A percentile compares a stretch with the other conserved stretches of the same genome.
Evolutionary conservation across 169 alveolate genomes (phyloP).

Genomic region (Perkinsus marinus): DNA sequence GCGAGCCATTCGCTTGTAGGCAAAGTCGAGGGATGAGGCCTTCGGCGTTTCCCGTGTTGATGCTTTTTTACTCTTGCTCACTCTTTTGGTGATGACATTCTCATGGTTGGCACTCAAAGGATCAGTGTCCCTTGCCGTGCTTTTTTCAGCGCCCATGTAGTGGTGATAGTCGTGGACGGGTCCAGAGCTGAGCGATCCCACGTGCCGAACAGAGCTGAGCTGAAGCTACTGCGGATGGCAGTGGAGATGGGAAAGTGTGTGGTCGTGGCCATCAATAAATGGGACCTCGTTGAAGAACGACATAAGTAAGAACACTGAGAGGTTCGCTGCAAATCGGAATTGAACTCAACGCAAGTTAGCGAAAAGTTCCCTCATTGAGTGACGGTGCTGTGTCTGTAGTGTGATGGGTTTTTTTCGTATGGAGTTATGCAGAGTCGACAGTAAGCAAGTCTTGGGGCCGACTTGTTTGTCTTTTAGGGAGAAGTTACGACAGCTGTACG

Average conservation of each 20-base stretch:
- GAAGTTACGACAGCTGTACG: background rate
- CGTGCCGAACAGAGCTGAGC: background rate
- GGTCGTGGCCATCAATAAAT: slow-evolving; percentile 28
- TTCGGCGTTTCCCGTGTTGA: no score
- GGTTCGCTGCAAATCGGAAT: no score
- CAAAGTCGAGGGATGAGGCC: no score
- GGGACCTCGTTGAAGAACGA: slow-evolving; percentile 21
- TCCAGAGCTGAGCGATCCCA: background rate
- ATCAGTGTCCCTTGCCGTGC: no score
- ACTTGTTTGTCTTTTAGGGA: background rate
- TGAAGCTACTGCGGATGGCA: slow-evolving; percentile 9
- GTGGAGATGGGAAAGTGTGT: slow-evolving; percentile 24
- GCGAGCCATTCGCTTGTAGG: background rate
- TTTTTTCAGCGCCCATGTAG: background rate
- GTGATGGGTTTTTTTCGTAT: no score
- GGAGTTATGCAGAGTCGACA: background rate
- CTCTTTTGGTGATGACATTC: no score
- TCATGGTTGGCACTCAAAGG: no score
- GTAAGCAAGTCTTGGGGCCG: no score
- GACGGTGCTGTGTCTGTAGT: no score
- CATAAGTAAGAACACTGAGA: background rate
- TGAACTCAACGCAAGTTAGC: no score
- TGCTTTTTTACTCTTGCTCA: no score
- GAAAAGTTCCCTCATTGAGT: no score
- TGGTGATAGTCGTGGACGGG: background rate